Evolutionary conservation across 2,329 filamentous ascomycete species (phyloP), one percentile per base, ranked within the genome.

Genomic region (Penicillium concentricum): DNA sequence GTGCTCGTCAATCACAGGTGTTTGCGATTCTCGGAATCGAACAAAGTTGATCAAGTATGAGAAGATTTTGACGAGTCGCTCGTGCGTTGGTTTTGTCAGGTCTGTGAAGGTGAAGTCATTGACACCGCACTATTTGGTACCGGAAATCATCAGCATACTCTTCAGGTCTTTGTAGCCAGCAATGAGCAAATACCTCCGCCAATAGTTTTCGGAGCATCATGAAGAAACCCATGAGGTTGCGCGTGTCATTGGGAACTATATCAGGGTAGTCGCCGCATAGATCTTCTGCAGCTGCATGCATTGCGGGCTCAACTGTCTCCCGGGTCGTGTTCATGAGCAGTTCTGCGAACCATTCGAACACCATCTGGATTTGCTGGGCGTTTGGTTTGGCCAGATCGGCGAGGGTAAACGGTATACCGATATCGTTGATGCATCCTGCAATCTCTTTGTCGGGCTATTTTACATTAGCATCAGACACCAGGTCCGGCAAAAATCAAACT

Each of bases 31-130:
- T 67, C 94, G 89, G 78, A 97, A 99, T 51, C 94, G 87, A 65
- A 97, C 92, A 76, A 99, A 99, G 77, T 99, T 99, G 80, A 99
- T 99, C 62, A 97, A 85, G 76, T 97, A 97, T 63, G 91, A 96
- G 73, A 99, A 94, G 69, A 97, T 95, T 78, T 94, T 96, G 69
- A 93, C 89, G 15, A 97, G 83, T 43, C 94, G 89, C 56, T 91
- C 89, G 71, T 95, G 90, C 1, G 91, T 96, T 16, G 94, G 94
- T 72, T 89, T 89, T 72, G 95, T 93, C 6, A 99, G 80, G 73
- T 99, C 94, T 58, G 87, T 87, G 76, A 97, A 96, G 35, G 89
- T 91, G 69, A 99, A 96, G 75, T 99, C 94, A 60, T 87, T 88
- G 66, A 99, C 90, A 45, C 92, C 92, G 72, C 94, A 97, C 80